Percentiles rank a stretch among this genome's conserved stretches.
Conservation (phyloP, 176 grass and related monocot species). For the Aegilops longissima region DNA sequence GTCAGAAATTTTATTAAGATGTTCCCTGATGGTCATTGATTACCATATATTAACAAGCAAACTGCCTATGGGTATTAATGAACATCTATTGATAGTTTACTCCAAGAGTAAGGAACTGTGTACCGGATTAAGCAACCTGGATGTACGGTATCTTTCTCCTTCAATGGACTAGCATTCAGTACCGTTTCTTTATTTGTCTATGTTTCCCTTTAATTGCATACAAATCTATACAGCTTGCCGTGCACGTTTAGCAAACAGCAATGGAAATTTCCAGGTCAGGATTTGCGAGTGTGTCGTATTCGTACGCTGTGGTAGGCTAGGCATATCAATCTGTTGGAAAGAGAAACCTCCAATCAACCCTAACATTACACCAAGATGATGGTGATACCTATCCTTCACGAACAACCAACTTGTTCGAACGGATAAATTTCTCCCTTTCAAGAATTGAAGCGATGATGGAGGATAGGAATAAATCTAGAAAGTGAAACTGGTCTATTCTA, state of each 20-base stretch:
- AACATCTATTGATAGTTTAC: background rate
- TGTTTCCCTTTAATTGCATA: slow-evolving; percentile 15
- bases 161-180: slow-evolving; percentile 17
- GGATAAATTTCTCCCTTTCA: slow-evolving; percentile 33
- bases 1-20: slow-evolving; percentile 4
- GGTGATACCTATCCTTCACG: slow-evolving; percentile 18
- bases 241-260: slow-evolving; percentile 1
- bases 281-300: background rate
- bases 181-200: slow-evolving; percentile 4
- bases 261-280: slow-evolving; percentile 31
- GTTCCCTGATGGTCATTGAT: background rate
- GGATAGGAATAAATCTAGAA: slow-evolving; percentile 38
- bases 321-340: slow-evolving; percentile 21
- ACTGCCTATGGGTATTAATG: slow-evolving; percentile 21
- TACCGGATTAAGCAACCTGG: slow-evolving; percentile 26
- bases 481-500: slow-evolving; percentile 38
- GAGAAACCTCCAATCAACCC: slow-evolving; percentile 32
- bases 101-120: background rate
- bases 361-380: slow-evolving; percentile 24
- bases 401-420: slow-evolving; percentile 27
- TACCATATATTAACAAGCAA: slow-evolving; percentile 10
- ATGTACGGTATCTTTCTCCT: slow-evolving; percentile 21
- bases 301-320: slow-evolving; percentile 21
- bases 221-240: slow-evolving; percentile 9
- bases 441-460: slow-evolving; percentile 36